Percentiles rank a stretch among this genome's conserved stretches.
Conservation (phyloP, 2,329 filamentous ascomycete genomes). For the Colletotrichum musae region DNA sequence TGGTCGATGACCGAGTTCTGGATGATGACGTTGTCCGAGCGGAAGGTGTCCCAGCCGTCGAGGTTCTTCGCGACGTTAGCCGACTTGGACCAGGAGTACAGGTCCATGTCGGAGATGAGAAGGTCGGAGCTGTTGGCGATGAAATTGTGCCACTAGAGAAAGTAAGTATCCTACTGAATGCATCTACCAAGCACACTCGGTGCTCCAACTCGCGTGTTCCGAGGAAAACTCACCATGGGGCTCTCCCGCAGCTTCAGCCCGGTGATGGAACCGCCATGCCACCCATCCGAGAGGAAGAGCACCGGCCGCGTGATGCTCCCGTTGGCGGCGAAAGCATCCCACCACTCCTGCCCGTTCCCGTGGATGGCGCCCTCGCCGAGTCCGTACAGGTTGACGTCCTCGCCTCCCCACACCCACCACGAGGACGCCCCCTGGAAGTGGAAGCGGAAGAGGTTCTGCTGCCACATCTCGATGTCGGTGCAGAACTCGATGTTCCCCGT, state of each 20-base stretch:
- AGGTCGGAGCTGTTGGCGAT: conserved; percentile 76
- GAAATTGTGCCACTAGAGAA: conserved; percentile 62
- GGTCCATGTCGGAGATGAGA: conserved; percentile 69
- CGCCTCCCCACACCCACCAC: conserved; percentile 49
- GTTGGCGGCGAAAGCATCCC: background rate
- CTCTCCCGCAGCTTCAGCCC: conserved; percentile 65
- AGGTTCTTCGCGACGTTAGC: conserved; percentile 63
- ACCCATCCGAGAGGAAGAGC: conserved; percentile 6
- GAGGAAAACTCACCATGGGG: conserved; percentile 43
- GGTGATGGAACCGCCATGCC: background rate
- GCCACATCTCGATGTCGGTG: conserved; percentile 78
- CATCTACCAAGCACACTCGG: no score
- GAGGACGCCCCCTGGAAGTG: conserved; percentile 74
- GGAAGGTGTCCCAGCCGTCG: conserved; percentile 76
- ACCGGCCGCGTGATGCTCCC: conserved; percentile 7
- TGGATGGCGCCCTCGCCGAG: conserved; percentile 47
- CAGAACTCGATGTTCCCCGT: conserved; percentile 72
- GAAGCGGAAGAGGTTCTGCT: conserved; percentile 73
- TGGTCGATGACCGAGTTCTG: conserved; percentile 76
- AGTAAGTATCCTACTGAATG: no score
- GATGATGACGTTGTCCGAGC: conserved; percentile 73
- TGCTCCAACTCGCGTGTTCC: no score
- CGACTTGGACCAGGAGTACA: conserved; percentile 52
- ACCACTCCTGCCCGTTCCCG: background rate
- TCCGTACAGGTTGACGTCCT: conserved; percentile 75